Conservation (phyloP, 768 basidiomycete genomes). For the Rhizopogon vesiculosus region DNA sequence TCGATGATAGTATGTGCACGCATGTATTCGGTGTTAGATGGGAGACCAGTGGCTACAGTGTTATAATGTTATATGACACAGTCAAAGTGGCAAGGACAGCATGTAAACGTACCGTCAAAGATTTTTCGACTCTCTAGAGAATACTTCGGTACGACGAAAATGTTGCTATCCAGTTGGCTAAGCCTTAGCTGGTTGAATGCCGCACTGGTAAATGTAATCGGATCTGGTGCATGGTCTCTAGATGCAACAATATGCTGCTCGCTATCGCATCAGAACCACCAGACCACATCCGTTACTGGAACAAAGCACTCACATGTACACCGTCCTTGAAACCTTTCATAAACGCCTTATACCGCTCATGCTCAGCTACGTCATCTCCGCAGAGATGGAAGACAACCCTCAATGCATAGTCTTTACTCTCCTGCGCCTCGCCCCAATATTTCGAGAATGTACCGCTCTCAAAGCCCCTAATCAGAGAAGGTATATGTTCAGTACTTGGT, state of each 20-base stretch:
- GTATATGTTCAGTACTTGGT: constrained; percentile 2
- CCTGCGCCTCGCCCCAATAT: constrained; percentile 39
- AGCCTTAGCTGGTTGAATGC: constrained; percentile 71
- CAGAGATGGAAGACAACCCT: constrained; percentile 63
- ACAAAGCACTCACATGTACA: constrained; percentile 47
- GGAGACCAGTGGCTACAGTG: constrained; percentile 34
- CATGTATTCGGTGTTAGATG: constrained; percentile 41
- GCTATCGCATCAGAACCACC: neutral
- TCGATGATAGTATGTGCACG: constrained; percentile 33
- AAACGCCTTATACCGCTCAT: constrained; percentile 65
- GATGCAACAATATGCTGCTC: constrained; percentile 76
- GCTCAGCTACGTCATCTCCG: constrained; percentile 65
- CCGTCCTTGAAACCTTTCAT: constrained; percentile 61
- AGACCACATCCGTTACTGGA: neutral
- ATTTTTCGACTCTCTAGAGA: constrained; percentile 34
- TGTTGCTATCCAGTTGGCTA: constrained; percentile 59
- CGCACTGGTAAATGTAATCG: constrained; percentile 69
- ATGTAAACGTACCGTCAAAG: constrained; percentile 28
- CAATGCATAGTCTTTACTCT: constrained; percentile 41
- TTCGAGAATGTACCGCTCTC: constrained; percentile 42
- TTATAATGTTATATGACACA: constrained; percentile 7
- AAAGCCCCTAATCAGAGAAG: constrained; percentile 45
- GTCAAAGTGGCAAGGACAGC: neutral
- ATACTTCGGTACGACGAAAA: constrained; percentile 70
- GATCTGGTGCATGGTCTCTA: constrained; percentile 53